phyloP scores from a whole-genome alignment of 371 early-diverging fungal genomes.

The Mucor mucedo region DNA sequence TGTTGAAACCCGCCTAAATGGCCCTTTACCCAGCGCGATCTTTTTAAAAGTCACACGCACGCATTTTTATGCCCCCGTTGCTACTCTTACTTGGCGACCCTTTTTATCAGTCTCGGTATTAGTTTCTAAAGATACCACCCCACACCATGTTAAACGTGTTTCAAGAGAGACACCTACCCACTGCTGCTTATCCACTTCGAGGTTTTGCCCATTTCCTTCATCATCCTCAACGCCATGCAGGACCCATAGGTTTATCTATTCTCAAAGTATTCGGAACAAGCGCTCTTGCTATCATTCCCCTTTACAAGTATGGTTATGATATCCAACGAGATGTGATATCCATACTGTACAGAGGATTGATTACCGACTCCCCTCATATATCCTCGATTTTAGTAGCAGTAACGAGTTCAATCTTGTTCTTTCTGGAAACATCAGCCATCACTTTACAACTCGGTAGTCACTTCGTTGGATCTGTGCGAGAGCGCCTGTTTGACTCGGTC shows the following conservation, averaged over 20 bases:
- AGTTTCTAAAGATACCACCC: neutral
- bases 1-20: no score
- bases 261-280: slow-evolving; percentile 41
- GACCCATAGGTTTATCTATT: slow-evolving; percentile 40
- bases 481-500: slow-evolving; percentile 44
- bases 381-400: slow-evolving; percentile 6
- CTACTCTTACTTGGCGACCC: neutral
- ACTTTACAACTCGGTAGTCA: slow-evolving; percentile 27
- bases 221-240: slow-evolving; percentile 32
- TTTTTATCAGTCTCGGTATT: neutral
- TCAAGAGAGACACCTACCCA: slow-evolving; percentile 17
- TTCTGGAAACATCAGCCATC: slow-evolving; percentile 36
- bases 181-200: slow-evolving; percentile 37
- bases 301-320: slow-evolving; percentile 36
- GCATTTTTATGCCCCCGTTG: neutral
- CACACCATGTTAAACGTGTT: slow-evolving; percentile 5
- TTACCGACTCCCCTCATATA: slow-evolving; percentile 7
- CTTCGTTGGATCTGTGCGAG: slow-evolving; percentile 36
- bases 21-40: neutral
- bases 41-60: slow-evolving; percentile 3
- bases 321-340: slow-evolving; percentile 21
- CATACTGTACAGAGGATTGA: neutral
- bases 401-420: slow-evolving; percentile 28
- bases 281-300: slow-evolving; percentile 31
- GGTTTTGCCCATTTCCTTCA: slow-evolving; percentile 43